Conservation (phyloP, 176 grass and related monocot species). For the Saccharum spontaneum region DNA sequence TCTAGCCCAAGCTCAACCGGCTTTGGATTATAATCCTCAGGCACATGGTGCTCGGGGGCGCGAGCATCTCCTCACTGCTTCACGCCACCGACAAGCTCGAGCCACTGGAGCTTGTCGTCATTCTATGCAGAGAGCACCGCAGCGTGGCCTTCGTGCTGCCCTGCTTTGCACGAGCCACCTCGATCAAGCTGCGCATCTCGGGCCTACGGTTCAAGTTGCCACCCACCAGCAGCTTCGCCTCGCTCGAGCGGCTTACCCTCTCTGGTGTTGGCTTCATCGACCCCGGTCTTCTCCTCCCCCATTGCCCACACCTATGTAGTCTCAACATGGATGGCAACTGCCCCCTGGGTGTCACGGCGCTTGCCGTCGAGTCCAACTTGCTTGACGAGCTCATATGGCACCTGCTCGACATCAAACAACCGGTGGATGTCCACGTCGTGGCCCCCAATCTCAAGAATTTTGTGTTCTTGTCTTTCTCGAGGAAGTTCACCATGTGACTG, state of each 20-base stretch:
- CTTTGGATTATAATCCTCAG: too few species aligned
- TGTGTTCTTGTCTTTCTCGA: neutral
- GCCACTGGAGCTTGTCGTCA: neutral
- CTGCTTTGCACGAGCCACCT: neutral
- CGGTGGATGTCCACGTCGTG: neutral
- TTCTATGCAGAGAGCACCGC: too few species aligned
- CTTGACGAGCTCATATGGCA: neutral
- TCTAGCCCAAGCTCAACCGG: neutral
- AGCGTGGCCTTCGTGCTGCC: neutral
- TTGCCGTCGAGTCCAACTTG: neutral
- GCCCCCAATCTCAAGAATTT: neutral
- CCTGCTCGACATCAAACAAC: too few species aligned
- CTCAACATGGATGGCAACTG: neutral
- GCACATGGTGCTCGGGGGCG: too few species aligned
- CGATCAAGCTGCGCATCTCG: neutral
- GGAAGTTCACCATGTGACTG: neutral
- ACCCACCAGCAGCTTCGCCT: neutral
- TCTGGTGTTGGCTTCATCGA: rapidly evolving
- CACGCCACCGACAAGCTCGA: neutral
- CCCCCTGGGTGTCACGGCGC: neutral
- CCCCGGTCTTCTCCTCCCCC: neutral
- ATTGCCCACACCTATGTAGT: neutral
- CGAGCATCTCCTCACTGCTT: neutral
- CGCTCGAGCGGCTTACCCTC: neutral
- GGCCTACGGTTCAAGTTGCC: neutral